phyloP scores from a whole-genome alignment of 1,284 basidiomycete species.

The Sanghuangporus sanghuang region DNA sequence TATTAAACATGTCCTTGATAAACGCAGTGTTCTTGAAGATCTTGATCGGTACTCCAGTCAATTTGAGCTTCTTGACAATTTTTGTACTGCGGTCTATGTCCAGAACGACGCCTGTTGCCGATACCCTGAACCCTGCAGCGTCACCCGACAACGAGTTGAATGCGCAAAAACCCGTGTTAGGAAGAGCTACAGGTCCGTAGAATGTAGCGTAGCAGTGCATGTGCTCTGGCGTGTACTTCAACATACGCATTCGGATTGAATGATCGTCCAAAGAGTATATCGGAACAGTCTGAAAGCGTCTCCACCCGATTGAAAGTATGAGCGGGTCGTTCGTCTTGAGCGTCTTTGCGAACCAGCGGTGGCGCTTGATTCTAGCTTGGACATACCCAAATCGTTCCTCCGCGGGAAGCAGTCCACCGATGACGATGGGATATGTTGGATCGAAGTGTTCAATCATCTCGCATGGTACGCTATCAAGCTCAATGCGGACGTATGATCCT shows the following conservation, averaged over 20 bases:
- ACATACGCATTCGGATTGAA: conserved; percentile 95
- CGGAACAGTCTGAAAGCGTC: conserved; percentile 92
- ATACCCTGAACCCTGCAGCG: conserved; percentile 78
- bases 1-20: conserved; percentile 95
- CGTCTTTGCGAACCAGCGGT: conserved; percentile 90
- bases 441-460: conserved; percentile 95
- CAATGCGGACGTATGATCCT: conserved; percentile 92
- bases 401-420: conserved; percentile 88
- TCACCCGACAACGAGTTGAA: conserved; percentile 82
- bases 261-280: conserved; percentile 98
- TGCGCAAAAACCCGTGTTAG: conserved; percentile 97
- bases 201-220: conserved; percentile 99
- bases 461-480: conserved; percentile 79
- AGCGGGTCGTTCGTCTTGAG: conserved; percentile 98
- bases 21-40: conserved; percentile 99
- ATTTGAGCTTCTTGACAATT: conserved; percentile 98
- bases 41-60: conserved; percentile 93
- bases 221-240: conserved; percentile 99
- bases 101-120: conserved; percentile 92
- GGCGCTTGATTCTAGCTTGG: conserved; percentile 94
- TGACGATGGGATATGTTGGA: conserved; percentile 84
- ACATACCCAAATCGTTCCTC: conserved; percentile 93
- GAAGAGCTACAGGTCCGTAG: conserved; percentile 85
- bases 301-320: conserved; percentile 94
- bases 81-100: conserved; percentile 89